Base-by-base conservation (phyloP, 495 filamentous ascomycete species). In the Xylaria longipes region DNA sequence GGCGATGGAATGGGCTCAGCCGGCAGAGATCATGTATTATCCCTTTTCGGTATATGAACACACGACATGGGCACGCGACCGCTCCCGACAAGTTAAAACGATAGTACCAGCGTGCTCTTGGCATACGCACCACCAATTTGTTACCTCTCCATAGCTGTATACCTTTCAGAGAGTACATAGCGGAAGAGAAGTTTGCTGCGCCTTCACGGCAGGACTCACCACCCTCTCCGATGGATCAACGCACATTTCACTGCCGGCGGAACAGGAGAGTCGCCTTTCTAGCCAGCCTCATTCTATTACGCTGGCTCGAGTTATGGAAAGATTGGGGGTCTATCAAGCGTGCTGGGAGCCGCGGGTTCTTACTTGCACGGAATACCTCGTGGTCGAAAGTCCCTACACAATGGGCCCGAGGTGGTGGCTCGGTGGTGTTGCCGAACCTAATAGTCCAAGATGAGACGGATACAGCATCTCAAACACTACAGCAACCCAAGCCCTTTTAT, bases 361-460 rank as follows among this genome's bases (percentile, higher is more conserved):
- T 67, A 20, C 46, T 73, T 2, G 68, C 73, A 67, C 75, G 73
- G 43, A 70, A 73, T 33, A 68, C 71, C n/a, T 45, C 75, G 14
- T 58, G 73, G 25, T 71, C 73, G 20, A 64, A 67, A 57, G 73
- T 66, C 9, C 52, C 73, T 29, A 71, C 73, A 20, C 75, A 73
- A 72, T 77, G 75, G 75, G 73, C 72, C 4, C 17, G 5, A 41
- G 73, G 75, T 22, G 75, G 73, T 20, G 71, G 69, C 15, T 63
- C 73, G 15, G 71, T 74, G 17, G 60, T 74, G 70, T 57, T 66
- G 50, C 45, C 73, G 58, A 22, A 61, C 35, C 58, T 39, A 41
- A 12, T 39, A 25, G 35, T 25, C n/a, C 69, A 75, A 58, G 48
- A 48, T 15, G 33, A 17, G 22, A 57, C 29, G 6, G 73, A 71